Evolutionary conservation across 2,329 filamentous ascomycete genomes (phyloP), one percentile per base, ranked within the genome.

Genomic region (Ceratocystis diversiconidia): DNA sequence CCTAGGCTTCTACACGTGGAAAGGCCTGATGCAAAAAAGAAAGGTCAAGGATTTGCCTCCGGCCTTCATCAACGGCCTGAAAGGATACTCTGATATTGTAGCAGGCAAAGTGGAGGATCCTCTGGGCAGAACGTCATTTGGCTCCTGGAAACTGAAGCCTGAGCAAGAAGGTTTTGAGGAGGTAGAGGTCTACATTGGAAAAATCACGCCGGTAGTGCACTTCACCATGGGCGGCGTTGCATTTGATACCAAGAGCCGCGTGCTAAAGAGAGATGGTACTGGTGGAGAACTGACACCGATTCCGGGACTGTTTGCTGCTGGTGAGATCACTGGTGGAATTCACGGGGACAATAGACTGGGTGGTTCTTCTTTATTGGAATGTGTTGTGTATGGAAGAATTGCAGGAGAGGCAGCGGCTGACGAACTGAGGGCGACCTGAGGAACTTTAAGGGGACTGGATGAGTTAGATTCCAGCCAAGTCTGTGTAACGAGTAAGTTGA

Each of bases 201-300:
- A 72, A 1, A 82, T 87, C 0, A 87, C 85, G 3, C 84, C 84
- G 0, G 82, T 86, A 0, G 77, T 83, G 1, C 84, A 87, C 70
- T 87, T 86, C 69, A 86, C 84, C 1, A 87, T 87, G 84, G 84
- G 84, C 3, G 84, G 84, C 0, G 83, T 80, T 0, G 75, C 80
- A 1, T 82, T 86, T 69, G 80, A 83, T 69, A 74, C 79, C 5
- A 74, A 77, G 57, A 77, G 78, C 0, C 78, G 80, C 68, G 79
- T 86, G 0, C 70, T 87, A 12, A 72, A 76, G 25, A 70, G 71
- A 6, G 70, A 73, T 1, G 72, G 36, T 15, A 5, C 69, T 0
- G 71, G 70, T 2, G 73, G 75, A 5, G 71, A 73, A 2, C 71
- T 76, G 12, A 71, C 71, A 41, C 77, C 77, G 0, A 81, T 87